phyloP scores from a whole-genome alignment of 2,329 filamentous ascomycete species.

The Hymenoscyphus fraxineus region DNA sequence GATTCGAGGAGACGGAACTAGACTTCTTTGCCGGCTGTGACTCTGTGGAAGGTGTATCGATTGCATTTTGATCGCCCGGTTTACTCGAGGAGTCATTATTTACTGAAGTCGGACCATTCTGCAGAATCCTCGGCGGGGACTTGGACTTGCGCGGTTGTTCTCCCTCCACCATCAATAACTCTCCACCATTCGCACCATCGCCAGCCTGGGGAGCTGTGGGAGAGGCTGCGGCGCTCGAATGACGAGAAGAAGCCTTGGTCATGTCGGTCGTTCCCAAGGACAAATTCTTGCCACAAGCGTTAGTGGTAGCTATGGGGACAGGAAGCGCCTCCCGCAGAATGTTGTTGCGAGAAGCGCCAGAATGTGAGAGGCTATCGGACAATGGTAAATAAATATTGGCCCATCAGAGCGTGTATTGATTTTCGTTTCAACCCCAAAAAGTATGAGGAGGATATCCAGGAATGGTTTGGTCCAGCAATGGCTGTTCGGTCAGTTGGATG shows the following conservation, averaged over 20 bases:
- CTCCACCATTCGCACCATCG: slow-evolving; percentile 19
- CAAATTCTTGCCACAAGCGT: slow-evolving; percentile 7
- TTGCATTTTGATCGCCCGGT: slow-evolving; percentile 14
- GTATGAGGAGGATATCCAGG: not conserved
- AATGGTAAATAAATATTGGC: slow-evolving; percentile 25
- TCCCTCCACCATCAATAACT: slow-evolving; percentile 11
- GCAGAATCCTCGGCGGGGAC: slow-evolving; percentile 8
- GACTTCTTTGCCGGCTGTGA: slow-evolving; percentile 48
- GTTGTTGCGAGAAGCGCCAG: slow-evolving; percentile 33
- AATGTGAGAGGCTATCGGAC: slow-evolving; percentile 32
- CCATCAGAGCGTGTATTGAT: slow-evolving; percentile 28
- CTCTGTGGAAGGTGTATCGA: slow-evolving; percentile 24
- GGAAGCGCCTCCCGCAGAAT: slow-evolving; percentile 34
- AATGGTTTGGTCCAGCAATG: not conserved
- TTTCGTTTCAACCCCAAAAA: not conserved
- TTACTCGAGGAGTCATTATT: slow-evolving; percentile 8
- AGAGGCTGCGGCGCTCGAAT: slow-evolving; percentile 28
- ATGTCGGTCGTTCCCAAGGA: slow-evolving; percentile 21
- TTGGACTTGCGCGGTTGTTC: not conserved
- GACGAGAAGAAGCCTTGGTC: slow-evolving; percentile 30
- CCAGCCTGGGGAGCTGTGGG: slow-evolving; percentile 17
- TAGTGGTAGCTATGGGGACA: slow-evolving; percentile 10
- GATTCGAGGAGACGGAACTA: slow-evolving; percentile 43
- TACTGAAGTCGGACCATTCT: slow-evolving; percentile 8
- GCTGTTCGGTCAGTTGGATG: not conserved